Base-by-base conservation (phyloP, 2,329 filamentous ascomycete species). In the Pochonia chlamydosporia region DNA sequence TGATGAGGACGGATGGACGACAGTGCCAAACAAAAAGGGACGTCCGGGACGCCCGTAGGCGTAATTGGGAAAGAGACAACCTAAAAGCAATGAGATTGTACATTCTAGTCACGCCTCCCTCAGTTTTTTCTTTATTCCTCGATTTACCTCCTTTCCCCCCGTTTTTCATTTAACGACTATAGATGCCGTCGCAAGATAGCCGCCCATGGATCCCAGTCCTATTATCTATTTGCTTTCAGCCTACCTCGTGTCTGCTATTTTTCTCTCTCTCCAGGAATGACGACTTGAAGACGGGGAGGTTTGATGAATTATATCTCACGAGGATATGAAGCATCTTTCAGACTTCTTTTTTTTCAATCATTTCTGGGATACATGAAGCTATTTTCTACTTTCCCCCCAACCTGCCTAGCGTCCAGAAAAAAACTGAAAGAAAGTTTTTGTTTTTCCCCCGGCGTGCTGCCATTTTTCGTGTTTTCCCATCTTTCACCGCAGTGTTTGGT, bases 1-100 rank as follows among this genome's bases (percentile, higher is more conserved):
- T 43, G 76, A 79, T 40, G 79, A 80, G 31, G 81, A 84, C 60
- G 81, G 81, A 54, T 85, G 81, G 81, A 82, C 78, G 52, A 84
- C 78, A 23, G 81, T 66, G 49, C 57, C 63, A 26, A 63, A 55
- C 50, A 61, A 67, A 55, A 67, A 67, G 60, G 63, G 64, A 44
- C 65, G 65, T 44, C 58, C 56, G 55, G 65, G 64, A 53, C 64
- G 66, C 43, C 53, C 56, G 25, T 36, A 47, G 57, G 56, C 48
- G 54, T 56, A 58, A 46, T 58, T 47, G 49, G 26, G 33, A 43
- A 40, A 47, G 45, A 40, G 11, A 39, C 2, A 14, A 39, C 13
- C n/a, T 21, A 59, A 56, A 60, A 56, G 49, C 49, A 52, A 49
- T 57, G 59, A 62, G 57, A 53, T 59, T 64, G 61, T 65, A 64